Conservation (phyloP, 345 rosid species). For the Erucastrum elatum region DNA sequence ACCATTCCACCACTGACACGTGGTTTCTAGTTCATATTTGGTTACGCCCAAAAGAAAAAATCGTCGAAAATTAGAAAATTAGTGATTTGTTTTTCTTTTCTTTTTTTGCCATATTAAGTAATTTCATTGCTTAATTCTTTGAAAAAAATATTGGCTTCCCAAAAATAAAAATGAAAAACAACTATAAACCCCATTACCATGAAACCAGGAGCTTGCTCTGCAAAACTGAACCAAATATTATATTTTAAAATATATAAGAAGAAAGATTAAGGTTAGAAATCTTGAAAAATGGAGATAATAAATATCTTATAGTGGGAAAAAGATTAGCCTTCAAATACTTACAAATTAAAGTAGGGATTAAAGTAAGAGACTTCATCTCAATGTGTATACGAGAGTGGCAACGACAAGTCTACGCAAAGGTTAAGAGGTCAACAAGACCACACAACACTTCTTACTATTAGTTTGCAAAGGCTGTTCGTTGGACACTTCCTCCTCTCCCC, state of each 20-base stretch:
- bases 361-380: conserved; percentile 21
- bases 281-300: background rate
- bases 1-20: too few relatives aligned
- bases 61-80: too few relatives aligned
- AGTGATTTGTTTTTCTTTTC: background rate
- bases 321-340: conserved; percentile 4
- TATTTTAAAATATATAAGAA: background rate
- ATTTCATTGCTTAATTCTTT: background rate
- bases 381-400: conserved; percentile 27
- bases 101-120: background rate
- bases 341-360: background rate
- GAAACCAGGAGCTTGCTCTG: conserved; percentile 3
- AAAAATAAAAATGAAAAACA: background rate
- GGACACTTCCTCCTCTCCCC: conserved; percentile 22
- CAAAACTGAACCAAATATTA: background rate
- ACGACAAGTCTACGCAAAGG: conserved; percentile 41
- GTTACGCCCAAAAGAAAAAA: background rate
- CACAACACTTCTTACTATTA: conserved; percentile 34
- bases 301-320: conserved; percentile 4
- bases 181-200: background rate
- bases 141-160: background rate
- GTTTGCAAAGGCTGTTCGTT: conserved; percentile 37
- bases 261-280: background rate
- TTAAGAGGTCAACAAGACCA: conserved; percentile 40
- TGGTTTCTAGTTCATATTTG: background rate